Evolutionary conservation across 495 filamentous ascomycete species (phyloP).

Genomic region (Ascobolus immersus): DNA sequence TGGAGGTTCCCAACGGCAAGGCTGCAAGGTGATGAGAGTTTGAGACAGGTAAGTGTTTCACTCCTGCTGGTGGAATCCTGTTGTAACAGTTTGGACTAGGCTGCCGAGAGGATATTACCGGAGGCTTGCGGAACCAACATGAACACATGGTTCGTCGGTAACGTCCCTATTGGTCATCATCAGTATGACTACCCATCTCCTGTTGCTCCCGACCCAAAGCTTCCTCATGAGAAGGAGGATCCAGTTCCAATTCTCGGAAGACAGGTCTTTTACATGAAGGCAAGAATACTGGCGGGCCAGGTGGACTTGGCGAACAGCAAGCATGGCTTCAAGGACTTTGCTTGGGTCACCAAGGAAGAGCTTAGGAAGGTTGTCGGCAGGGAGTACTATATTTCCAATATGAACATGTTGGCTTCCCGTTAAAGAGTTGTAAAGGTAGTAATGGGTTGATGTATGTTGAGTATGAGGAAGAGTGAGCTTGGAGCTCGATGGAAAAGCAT

Average conservation of each 20-base stretch:
- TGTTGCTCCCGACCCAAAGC: conserved; percentile 16
- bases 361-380: conserved; percentile 32
- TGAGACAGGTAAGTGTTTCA: conserved; percentile 43
- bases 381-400: conserved; percentile 45
- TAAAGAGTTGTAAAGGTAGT: too few relatives aligned
- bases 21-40: conserved; percentile 40
- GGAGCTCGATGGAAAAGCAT: too few relatives aligned
- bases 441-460: too few relatives aligned
- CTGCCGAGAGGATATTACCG: conserved; percentile 48
- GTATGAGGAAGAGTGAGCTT: too few relatives aligned
- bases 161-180: conserved; percentile 64
- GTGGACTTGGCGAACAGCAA: conserved; percentile 49
- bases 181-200: conserved; percentile 22
- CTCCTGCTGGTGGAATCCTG: neutral
- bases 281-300: conserved; percentile 87
- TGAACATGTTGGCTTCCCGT: conserved; percentile 55
- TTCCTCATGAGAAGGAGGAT: too few relatives aligned
- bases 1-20: conserved; percentile 60
- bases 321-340: conserved; percentile 52
- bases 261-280: conserved; percentile 91
- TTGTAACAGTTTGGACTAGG: conserved; percentile 24
- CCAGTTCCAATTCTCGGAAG: conserved; percentile 25
- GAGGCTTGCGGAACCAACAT: conserved; percentile 74
- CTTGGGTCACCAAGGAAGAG: conserved; percentile 83
- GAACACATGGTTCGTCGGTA: conserved; percentile 96